phyloP scores from a whole-genome alignment of 2,329 filamentous ascomycete species.

The Macrophomina pseudophaseolina region DNA sequence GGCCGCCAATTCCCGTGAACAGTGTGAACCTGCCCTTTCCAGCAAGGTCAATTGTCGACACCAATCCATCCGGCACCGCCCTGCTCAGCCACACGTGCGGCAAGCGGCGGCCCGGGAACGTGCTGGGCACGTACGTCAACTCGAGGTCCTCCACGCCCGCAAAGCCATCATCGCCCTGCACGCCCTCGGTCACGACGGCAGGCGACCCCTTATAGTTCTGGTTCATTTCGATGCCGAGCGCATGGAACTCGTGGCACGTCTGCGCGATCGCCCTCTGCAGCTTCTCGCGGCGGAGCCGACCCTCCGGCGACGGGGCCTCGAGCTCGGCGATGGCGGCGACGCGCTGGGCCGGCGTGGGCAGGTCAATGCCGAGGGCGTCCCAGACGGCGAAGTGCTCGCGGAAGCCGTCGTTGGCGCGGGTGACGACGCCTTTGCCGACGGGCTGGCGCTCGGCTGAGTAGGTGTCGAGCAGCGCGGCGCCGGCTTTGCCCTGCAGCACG shows the following conservation, averaged over 20 bases:
- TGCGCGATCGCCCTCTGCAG: constrained; percentile 51
- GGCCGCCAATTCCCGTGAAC: constrained; percentile 59
- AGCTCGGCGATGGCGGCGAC: constrained; percentile 49
- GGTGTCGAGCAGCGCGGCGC: constrained; percentile 34
- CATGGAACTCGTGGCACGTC: constrained; percentile 59
- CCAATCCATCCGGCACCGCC: constrained; percentile 47
- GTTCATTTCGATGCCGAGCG: constrained; percentile 64
- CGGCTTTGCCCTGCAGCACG: constrained; percentile 37
- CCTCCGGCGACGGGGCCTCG: constrained; percentile 43
- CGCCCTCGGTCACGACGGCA: constrained; percentile 48
- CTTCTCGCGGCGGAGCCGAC: constrained; percentile 45
- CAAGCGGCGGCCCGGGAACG: constrained; percentile 64
- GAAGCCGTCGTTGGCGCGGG: constrained; percentile 63
- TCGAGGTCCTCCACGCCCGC: constrained; percentile 53
- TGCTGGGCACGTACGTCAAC: constrained; percentile 43
- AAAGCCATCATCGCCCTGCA: constrained; percentile 33
- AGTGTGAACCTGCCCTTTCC: constrained; percentile 53
- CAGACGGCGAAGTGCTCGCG: constrained; percentile 57
- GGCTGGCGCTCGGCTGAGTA: constrained; percentile 44
- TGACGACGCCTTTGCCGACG: constrained; percentile 51
- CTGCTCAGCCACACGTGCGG: constrained; percentile 69
- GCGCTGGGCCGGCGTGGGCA: constrained; percentile 47
- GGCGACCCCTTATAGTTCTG: constrained; percentile 57
- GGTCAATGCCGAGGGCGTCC: constrained; percentile 53
- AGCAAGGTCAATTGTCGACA: constrained; percentile 66